Percentiles rank a stretch among this genome's conserved stretches.
Conservation (phyloP, 495 filamentous ascomycete species). For the Pseudomonodictys pantanalensis region DNA sequence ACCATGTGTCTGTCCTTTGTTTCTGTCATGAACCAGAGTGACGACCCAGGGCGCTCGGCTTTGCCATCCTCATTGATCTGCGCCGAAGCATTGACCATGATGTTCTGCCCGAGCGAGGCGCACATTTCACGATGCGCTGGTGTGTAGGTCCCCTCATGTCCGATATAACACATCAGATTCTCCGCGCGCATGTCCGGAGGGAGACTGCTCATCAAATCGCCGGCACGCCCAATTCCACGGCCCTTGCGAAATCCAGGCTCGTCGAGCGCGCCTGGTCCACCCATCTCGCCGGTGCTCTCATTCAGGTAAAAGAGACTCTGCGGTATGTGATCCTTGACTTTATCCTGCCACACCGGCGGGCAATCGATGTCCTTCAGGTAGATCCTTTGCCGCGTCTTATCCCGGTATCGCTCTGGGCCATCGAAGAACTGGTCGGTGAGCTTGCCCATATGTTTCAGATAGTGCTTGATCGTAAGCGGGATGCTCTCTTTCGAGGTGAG, state of each 20-base stretch:
- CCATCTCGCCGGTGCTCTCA: conserved; percentile 60
- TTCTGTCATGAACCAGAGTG: conserved; percentile 98
- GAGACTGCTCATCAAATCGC: conserved; percentile 93
- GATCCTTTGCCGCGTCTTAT: conserved; percentile 72
- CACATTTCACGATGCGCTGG: conserved; percentile 98
- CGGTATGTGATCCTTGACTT: conserved; percentile 73
- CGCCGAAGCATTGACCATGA: conserved; percentile 87
- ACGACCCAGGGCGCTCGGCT: conserved; percentile 73
- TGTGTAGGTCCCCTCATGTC: conserved; percentile 96
- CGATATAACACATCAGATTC: conserved; percentile 98
- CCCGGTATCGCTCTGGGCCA: conserved; percentile 62
- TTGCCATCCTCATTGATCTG: conserved; percentile 57
- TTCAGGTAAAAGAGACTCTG: conserved; percentile 81
- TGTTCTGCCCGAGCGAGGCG: conserved; percentile 89
- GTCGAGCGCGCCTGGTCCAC: conserved; percentile 48
- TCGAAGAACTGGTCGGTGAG: conserved; percentile 68
- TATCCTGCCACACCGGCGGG: conserved; percentile 75
- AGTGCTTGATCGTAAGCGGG: conserved; percentile 80
- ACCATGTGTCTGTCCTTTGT: conserved; percentile 82
- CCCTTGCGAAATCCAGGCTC: conserved; percentile 43
- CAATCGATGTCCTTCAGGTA: conserved; percentile 97
- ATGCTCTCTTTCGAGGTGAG: conserved; percentile 65
- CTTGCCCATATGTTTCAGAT: conserved; percentile 75
- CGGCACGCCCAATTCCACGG: conserved; percentile 59
- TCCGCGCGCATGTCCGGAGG: conserved; percentile 80